Evolutionary conservation across 495 filamentous ascomycete genomes (phyloP), one percentile per base, ranked within the genome.

Genomic region (Chaetomidium leptoderma): DNA sequence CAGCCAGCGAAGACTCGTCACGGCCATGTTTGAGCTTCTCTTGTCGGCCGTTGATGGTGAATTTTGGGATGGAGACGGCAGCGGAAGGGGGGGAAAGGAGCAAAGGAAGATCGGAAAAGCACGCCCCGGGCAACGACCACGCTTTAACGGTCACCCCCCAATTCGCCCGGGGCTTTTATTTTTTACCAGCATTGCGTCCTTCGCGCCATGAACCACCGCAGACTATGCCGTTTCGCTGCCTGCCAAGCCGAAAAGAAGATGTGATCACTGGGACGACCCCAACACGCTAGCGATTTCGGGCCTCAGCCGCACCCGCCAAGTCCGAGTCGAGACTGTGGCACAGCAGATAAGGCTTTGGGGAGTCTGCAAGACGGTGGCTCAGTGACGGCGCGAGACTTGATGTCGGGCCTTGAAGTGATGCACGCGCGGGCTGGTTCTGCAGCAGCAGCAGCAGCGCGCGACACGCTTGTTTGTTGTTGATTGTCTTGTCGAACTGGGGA

Each of bases 1-100:
- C 21, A 61, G 42, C 53, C 53, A 45, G 9, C 26, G 26, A 24
- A 61, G 59, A 45, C 26, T 57, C 14, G 40, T 37, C 42, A 53
- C 42, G 27, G 59, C 54, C 59, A 61, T 61, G 32, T 21, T 49
- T 32, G 43, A 17, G 26, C 19, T 43, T 33, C 37, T 27, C 30
- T 37, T 24, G 16, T 6, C 19, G 42, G 39, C 52, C 40, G 39
- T 54, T 30, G 17, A n/a, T 4, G 21, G 30, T 16, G 21, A 26
- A 10, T 9, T 19, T 19, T 14, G 39, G 42, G 53, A 45, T 27
- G 55, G 46, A 10, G 39, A 46, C 16, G 29, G 37, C 14, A 37
- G 47, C 32, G 47, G 19, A 43, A 24, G 4, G 56, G 29, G n/a
- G n/a, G n/a, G n/a, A n/a, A n/a, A 46, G 36, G 24, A 45, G 43